These are phyloP conservation scores for Rostrohypoxylon terebratum DNA, from an alignment of 495 filamentous ascomycete species.

Conservation along the genomic window DNA sequence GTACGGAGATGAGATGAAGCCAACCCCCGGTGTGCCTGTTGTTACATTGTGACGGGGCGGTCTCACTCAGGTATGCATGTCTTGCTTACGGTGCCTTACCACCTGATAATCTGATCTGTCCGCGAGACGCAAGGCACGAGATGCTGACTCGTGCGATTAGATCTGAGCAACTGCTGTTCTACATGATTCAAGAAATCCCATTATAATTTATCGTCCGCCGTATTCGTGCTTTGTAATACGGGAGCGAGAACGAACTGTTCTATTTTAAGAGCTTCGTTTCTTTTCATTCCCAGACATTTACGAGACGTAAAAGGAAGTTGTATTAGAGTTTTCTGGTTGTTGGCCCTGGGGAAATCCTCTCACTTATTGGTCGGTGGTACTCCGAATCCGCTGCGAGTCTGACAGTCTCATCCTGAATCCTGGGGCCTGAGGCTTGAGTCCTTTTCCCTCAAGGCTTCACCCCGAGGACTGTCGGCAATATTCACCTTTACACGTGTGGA, in stretches of 20 bases:
- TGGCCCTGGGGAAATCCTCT: background rate
- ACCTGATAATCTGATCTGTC: constrained; percentile 29
- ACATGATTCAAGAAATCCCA: background rate
- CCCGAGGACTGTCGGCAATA: background rate
- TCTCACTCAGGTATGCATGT: constrained; percentile 18
- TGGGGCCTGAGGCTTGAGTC: background rate
- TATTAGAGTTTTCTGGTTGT: background rate
- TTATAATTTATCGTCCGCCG: background rate
- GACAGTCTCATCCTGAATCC: constrained; percentile 4
- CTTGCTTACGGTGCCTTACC: constrained; percentile 17
- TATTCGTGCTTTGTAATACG: background rate
- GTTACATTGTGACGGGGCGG: constrained; percentile 17
- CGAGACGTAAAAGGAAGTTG: background rate
- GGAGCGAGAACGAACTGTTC: background rate
- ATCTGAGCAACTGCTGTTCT: background rate
- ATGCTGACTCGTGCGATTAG: constrained; percentile 16
- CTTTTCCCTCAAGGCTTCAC: background rate
- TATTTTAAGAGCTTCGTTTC: background rate
- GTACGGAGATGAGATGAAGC: background rate
- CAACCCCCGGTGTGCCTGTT: background rate
- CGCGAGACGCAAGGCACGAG: constrained; percentile 20
- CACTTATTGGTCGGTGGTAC: background rate
- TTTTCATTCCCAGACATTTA: background rate
- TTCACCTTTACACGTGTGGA: background rate
- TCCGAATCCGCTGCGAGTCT: background rate